Evolutionary conservation across 2,329 filamentous ascomycete genomes (phyloP), one percentile per base, ranked within the genome.

Genomic region (Fusarium guadeloupense): DNA sequence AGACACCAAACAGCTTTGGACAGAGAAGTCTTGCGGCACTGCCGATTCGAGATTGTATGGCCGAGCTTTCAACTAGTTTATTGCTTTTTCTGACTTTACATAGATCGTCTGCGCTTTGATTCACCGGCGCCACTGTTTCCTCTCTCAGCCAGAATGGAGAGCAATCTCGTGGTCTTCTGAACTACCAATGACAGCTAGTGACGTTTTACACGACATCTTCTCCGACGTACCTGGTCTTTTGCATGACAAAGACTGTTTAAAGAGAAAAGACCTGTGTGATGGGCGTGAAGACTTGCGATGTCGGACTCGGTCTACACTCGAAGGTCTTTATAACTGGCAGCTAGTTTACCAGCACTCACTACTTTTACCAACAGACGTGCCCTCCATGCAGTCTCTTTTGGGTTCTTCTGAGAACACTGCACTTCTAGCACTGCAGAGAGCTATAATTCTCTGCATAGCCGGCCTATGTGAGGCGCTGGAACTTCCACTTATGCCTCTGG

Each of bases 21-120:
- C 4, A 47, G 55, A 25, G 56, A 59, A n/a, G 41, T 59, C 0
- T 12, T 59, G 13, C 34, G 56, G 2, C 56, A 59, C 19, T 59
- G 56, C 12, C 55, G 55, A 0, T 59, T 59, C 12, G 55, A 59
- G 19, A 60, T 59, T 19, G 56, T 59, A 55, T 4, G 55, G 2
- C 3, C 1, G 3, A 10, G 4, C 1, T 1, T 2, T 12, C 3
- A 1, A 9, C 0, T 2, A 5, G 9, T 0, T 2, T 5, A 1
- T 2, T 5, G 9, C 1, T 2, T 5, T 2, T 2, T 5, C 46
- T 59, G 14, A 59, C 46, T n/a, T 3, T 0, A 7, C 0, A 4
- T 10, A 59, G 56, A 60, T 60, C 13, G 13, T 55, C 0, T 59
- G 56, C 4, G 14, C 55, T 3, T 20, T 59, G 3, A 39, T 59